Base-by-base conservation (phyloP, 2,329 filamentous ascomycete species). In the Fusarium fracticaudum region DNA sequence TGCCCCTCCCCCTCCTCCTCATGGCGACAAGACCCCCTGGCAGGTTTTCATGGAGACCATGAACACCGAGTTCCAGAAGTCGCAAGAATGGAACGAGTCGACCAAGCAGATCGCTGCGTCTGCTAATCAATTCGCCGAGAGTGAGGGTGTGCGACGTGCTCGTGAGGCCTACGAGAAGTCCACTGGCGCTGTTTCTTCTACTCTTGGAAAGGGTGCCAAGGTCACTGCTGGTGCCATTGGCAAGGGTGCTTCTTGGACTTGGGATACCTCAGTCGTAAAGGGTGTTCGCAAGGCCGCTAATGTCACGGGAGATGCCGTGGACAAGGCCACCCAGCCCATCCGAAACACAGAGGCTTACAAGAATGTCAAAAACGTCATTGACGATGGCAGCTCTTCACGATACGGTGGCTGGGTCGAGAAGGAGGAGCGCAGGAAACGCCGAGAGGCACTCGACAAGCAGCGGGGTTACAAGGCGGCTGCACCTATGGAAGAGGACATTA, bases 41-140 rank as follows among this genome's bases (percentile, higher is more conserved):
- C 94, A 98, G 82, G 96, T 99, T 38, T 99, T 99, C 86, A 94
- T 94, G 80, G 96, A 99, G 81, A 99, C 96, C n/a, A 90, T 99
- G 84, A 91, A 94, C 82, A 89, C 88, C 65, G 96, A 99, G 84
- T 97, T 99, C 85, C 95, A 98, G 83, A 93, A 94, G 60, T 98
- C 95, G 22, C 98, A 98, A 81, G 96, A 99, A 83, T 99, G 96
- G 96, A 98, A 99, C 80, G 96, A 99, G 81, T 97, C 94, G 48
- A 99, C 96, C 47, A 98, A 99, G 86, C 94, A 96, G 75, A 89
- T 99, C 47, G 93, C 94, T 24, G 94, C 94, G 55, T 94, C 93
- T 11, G 94, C 96, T 24, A 93, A 98, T 80, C 92, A 98, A 79
- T 96, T 99, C 80, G 92, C 92, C 38, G 96, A 98, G 85, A 98